Evolutionary conservation across 2,329 filamentous ascomycete genomes (phyloP), one percentile per base, ranked within the genome.

Genomic region (Chaetomiaceae sp.): DNA sequence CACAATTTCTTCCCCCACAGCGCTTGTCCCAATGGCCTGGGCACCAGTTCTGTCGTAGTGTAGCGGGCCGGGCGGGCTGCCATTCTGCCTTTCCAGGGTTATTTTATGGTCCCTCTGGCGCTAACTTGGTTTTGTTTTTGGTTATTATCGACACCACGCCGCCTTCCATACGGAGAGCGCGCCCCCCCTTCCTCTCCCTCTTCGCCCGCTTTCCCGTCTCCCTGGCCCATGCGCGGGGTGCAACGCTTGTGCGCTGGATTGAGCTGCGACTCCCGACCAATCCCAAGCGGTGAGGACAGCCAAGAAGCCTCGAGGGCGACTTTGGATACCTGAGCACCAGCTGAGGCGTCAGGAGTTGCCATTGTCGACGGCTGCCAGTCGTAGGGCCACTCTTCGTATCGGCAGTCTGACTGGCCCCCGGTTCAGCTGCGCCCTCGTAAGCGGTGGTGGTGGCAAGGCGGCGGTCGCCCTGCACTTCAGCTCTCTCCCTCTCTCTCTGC

Each of bases 371-470:
- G 33, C 42, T 19, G n/a, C 47, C 31, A 17, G 21, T 38, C 10
- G 30, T 2, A 27, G 41, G 25, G 21, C 45, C 9, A n/a, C 20
- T 21, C 17, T 43, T 41, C 20, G 20, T 41, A 14, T 40, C 30
- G 21, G n/a, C 41, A 10, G n/a, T 35, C 37, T 47, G 35, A 44
- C 41, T 54, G 44, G 40, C 19, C n/a, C 35, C 30, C 34, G 43
- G 43, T 35, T 53, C 54, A 58, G 55, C 55, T 45, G 16, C 16
- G 23, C 27, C 31, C 16, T 50, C 51, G 47, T 50, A 34, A 54
- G 38, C 38, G 34, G 48, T 30, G 34, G 48, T 31, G 48, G 54
- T 55, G 55, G 54, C 56, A 48, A 57, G 50, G 55, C 44, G 47
- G 30, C 39, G 19, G 37, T 55, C 48, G 55, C 50, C 55, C 45